phyloP scores from a whole-genome alignment of 768 basidiomycete genomes.

The Arthromyces matolae region DNA sequence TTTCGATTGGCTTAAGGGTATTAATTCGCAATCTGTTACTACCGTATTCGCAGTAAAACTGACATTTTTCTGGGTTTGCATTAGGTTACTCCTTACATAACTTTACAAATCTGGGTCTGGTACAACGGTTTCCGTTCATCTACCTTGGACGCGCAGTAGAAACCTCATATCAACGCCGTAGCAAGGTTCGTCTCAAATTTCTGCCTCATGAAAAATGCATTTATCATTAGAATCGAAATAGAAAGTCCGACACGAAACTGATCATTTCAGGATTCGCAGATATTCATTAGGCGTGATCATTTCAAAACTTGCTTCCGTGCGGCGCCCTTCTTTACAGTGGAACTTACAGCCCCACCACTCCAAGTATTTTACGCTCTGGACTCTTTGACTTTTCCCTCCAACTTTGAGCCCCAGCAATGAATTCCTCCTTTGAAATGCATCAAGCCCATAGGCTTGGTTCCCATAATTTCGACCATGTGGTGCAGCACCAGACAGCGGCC shows the following conservation, averaged over 20 bases:
- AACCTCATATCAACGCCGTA: not conserved
- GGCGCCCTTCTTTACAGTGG: too few species aligned
- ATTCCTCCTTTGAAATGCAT: conserved; percentile 4
- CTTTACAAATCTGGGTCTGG: conserved; percentile 7
- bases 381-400: conserved; percentile 2
- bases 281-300: conserved; percentile 12
- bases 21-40: conserved; percentile 16
- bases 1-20: conserved; percentile 4
- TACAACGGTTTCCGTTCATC: conserved; percentile 15
- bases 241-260: conserved; percentile 36
- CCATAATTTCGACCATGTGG: conserved; percentile 19
- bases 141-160: not conserved
- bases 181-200: conserved; percentile 17
- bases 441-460: conserved; percentile 8
- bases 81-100: conserved; percentile 20
- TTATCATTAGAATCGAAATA: conserved; percentile 26
- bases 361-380: too few species aligned
- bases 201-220: conserved; percentile 5
- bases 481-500: conserved; percentile 31
- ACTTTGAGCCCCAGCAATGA: conserved; percentile 7
- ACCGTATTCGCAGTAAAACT: conserved; percentile 16
- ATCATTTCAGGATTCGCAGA: conserved; percentile 41
- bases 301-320: too few species aligned
- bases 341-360: conserved; percentile 5
- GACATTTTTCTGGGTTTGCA: conserved; percentile 11